A percentile compares a stretch with the other conserved stretches of the same genome.
Evolutionary conservation across 148 eudicot genomes (phyloP).

Genomic region (Nepenthes gracilis): DNA sequence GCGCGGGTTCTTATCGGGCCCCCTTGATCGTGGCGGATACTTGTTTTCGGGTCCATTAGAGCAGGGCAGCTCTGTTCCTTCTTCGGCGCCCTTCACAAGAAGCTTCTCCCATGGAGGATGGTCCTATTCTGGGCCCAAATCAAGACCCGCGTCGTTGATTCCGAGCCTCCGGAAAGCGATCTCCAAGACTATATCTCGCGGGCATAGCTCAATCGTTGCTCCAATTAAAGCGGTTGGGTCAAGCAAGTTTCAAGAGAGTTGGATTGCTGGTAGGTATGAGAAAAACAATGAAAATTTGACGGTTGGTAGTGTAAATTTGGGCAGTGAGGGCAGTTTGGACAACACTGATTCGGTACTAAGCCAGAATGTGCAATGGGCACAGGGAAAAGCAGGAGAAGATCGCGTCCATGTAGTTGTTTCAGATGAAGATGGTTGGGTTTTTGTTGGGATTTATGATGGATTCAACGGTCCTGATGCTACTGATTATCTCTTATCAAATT

Average conservation of each 20-base stretch:
- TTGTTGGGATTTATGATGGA: constrained; percentile 68
- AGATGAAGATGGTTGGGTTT: constrained; percentile 62
- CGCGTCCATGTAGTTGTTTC: constrained; percentile 58
- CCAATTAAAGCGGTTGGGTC: constrained; percentile 33
- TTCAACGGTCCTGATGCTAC: constrained; percentile 73
- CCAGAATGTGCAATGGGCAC: constrained; percentile 56
- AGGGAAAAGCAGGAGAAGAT: constrained; percentile 67
- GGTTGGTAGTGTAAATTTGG: constrained; percentile 33
- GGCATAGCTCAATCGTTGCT: constrained; percentile 66
- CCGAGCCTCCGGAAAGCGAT: constrained; percentile 47
- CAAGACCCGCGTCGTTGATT: constrained; percentile 35
- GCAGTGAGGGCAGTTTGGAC: constrained; percentile 29
- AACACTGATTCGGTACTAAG: constrained; percentile 4
- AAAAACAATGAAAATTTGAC: constrained; percentile 13
- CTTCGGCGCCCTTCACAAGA: constrained; percentile 14
- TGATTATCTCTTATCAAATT: constrained; percentile 38
- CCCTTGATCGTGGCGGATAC: constrained; percentile 28
- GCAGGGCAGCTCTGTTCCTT: neutral
- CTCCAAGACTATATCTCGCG: constrained; percentile 43
- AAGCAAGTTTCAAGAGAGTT: constrained; percentile 15
- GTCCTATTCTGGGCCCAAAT: constrained; percentile 26
- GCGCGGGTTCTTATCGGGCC: constrained; percentile 39
- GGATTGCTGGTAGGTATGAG: constrained; percentile 9
- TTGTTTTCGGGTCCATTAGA: constrained; percentile 4
- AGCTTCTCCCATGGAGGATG: constrained; percentile 53